A percentile compares a stretch with the other conserved stretches of the same genome.
These are phyloP conservation scores for Pterocarpus santalinus DNA, from an alignment of 306 rosid species.

Conservation along the genomic window DNA sequence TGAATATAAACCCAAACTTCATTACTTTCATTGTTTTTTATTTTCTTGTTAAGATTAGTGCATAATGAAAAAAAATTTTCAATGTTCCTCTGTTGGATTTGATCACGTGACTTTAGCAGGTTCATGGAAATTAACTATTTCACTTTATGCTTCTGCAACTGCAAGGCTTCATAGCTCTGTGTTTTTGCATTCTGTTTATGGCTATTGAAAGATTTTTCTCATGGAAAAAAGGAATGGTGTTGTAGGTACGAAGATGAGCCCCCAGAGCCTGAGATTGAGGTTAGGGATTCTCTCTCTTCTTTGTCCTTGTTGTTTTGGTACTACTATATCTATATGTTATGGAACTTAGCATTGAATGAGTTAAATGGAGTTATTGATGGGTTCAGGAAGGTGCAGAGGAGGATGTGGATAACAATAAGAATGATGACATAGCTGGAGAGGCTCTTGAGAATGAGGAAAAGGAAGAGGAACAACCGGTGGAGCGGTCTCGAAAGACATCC, in stretches of 20 bases:
- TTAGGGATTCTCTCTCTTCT: constrained; percentile 25
- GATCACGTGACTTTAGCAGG: neutral
- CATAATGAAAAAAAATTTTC: neutral
- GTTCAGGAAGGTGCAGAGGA: constrained; percentile 81
- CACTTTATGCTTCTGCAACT: neutral
- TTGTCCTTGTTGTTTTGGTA: neutral
- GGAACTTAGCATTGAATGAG: neutral
- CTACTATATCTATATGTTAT: neutral
- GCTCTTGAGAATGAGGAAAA: constrained; percentile 68
- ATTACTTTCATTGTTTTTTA: neutral
- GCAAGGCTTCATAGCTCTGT: neutral
- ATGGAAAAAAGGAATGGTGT: constrained; percentile 6
- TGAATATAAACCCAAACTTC: too few species aligned
- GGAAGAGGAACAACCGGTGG: constrained; percentile 59
- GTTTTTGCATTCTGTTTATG: neutral
- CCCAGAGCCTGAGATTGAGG: constrained; percentile 79
- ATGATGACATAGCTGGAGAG: constrained; percentile 70
- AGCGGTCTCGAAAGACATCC: constrained; percentile 79
- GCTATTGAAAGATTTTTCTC: neutral
- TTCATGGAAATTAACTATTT: neutral
- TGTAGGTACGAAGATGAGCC: constrained; percentile 82
- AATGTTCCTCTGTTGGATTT: too few species aligned
- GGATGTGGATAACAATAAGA: constrained; percentile 66
- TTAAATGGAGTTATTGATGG: neutral
- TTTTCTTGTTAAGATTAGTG: neutral